A percentile compares a stretch with the other conserved stretches of the same genome.
Conservation (phyloP, 495 filamentous ascomycete genomes). For the Hypoxylon intermedium region DNA sequence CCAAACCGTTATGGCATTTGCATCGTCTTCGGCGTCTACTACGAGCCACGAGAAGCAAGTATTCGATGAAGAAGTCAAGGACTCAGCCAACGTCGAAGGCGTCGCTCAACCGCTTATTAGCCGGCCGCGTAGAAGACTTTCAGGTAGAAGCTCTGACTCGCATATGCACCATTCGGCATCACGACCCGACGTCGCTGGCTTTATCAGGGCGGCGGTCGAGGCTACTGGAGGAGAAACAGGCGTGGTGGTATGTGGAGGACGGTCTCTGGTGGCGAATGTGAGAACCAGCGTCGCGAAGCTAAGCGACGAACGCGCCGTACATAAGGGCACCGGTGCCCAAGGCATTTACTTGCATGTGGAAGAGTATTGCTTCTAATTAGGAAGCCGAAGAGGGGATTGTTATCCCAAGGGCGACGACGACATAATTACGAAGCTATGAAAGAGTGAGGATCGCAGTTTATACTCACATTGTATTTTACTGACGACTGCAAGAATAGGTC, state of each 20-base stretch:
- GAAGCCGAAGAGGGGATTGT: background rate
- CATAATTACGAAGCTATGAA: background rate
- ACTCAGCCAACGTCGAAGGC: conserved; percentile 21
- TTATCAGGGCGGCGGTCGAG: conserved; percentile 66
- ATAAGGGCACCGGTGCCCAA: conserved; percentile 89
- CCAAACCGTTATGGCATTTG: background rate
- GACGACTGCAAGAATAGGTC: too few species aligned
- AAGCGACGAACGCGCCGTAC: conserved; percentile 85
- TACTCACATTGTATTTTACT: background rate
- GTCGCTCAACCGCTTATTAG: conserved; percentile 27
- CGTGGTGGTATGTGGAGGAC: conserved; percentile 82
- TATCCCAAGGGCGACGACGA: background rate
- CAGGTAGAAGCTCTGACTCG: conserved; percentile 45
- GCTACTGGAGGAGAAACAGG: conserved; percentile 80
- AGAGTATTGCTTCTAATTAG: conserved; percentile 54
- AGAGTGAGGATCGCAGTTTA: background rate
- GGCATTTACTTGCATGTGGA: conserved; percentile 65
- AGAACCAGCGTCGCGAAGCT: conserved; percentile 71
- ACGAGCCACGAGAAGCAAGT: conserved; percentile 37
- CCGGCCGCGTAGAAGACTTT: conserved; percentile 37
- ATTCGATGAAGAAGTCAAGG: conserved; percentile 36
- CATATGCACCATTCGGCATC: conserved; percentile 49
- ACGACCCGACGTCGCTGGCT: conserved; percentile 52
- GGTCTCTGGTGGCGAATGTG: conserved; percentile 67
- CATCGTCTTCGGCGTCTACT: conserved; percentile 15